Base-by-base conservation (phyloP, 78 protist genomes). In the Dictyostelium intermedium region DNA sequence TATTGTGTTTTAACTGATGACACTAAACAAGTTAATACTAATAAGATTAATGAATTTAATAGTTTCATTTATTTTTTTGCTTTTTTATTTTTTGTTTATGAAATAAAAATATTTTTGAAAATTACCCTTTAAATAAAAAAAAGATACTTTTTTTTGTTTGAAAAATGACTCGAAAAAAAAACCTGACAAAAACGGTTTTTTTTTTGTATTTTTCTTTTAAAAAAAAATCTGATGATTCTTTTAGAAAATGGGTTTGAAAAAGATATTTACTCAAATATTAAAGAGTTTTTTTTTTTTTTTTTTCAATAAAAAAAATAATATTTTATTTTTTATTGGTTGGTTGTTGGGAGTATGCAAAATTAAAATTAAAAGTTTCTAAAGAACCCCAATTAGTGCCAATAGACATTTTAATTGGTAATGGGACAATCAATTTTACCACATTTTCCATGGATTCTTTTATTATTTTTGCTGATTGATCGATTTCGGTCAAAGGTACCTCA, bases 381-480 rank as follows among this genome's bases (percentile, higher is more conserved):
- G 86, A 79, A 63, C 96, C 96, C 96, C 96, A 92, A 35, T 77
- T 70, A 13, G 60, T 41, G 14, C 96, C 96, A 10, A 41, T 50
- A 9, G 83, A 25, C 82, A 92, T 83, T 56, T 69, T 82, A 11
- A 92, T 80, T 37, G 91, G 74, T 2, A 92, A 34, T 5, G 96
- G 91, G 6, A 92, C 83, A 63, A 47, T 37, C 16, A 92, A 35
- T 72, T 80, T 34, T 5, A 56, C 60, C 8, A 78, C 63, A 47
- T 83, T 92, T 53, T 92, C 96, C 96, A 92, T 92, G 20, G 60
- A 32, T 10, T 84, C 56, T 72, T 85, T 78, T 11, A 84, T 73
- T 5, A 92, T 92, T 45, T 13, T 9, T 16, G 81, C 82, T 1
- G 60, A 39, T 34, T 60, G 66, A 16, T 72, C 43, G 1, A 92